phyloP scores from a whole-genome alignment of 768 basidiomycete species.

The Daedaleopsis sinensis region DNA sequence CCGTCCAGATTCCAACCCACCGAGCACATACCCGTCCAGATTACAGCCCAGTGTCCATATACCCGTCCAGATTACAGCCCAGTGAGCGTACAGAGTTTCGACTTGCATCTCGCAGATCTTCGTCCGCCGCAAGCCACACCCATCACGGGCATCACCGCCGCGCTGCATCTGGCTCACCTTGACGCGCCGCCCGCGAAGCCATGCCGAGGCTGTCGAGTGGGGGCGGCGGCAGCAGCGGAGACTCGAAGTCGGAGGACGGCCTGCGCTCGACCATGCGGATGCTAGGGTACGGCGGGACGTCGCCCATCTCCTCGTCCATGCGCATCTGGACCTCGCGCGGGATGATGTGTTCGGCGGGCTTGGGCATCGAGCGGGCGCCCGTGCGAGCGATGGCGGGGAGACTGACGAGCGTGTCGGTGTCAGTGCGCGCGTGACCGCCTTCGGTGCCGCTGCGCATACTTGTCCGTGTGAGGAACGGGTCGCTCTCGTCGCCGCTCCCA shows the following conservation, averaged over 20 bases:
- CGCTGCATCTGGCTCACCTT: slow-evolving; percentile 38
- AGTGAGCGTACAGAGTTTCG: no score
- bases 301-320: slow-evolving; percentile 36
- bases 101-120: no score
- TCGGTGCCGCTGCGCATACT: slow-evolving; percentile 27
- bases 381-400: slow-evolving; percentile 26
- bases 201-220: slow-evolving; percentile 32
- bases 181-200: slow-evolving; percentile 38
- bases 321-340: slow-evolving; percentile 38
- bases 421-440: slow-evolving; percentile 27
- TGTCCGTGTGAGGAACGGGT: slow-evolving; percentile 50
- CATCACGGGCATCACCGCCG: no score
- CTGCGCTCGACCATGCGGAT: slow-evolving; percentile 29
- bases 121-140: no score
- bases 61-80: no score
- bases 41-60: no score
- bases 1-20: no score
- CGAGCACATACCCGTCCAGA: no score
- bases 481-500: slow-evolving; percentile 69
- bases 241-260: slow-evolving; percentile 26
- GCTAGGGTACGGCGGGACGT: slow-evolving; percentile 32
- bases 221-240: slow-evolving; percentile 44
- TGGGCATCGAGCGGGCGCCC: slow-evolving; percentile 27
- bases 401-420: slow-evolving; percentile 33
- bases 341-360: slow-evolving; percentile 38